Evolutionary conservation across 2,329 filamentous ascomycete genomes (phyloP), one percentile per base, ranked within the genome.

Genomic region (Intubia oerlemansii): DNA sequence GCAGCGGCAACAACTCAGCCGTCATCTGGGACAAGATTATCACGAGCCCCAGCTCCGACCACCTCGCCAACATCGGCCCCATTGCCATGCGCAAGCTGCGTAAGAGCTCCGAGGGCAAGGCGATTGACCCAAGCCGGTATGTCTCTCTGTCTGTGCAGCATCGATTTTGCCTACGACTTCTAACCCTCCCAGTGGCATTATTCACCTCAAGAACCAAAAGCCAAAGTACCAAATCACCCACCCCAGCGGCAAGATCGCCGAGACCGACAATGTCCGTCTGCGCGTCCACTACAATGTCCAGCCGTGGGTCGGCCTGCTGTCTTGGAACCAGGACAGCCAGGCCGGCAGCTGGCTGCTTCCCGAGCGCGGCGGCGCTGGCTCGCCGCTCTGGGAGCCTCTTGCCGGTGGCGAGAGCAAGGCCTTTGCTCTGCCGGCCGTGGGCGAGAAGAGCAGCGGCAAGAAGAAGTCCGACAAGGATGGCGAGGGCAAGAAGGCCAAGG

Each of bases 141-240:
- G n/a, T n/a, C n/a, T n/a, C n/a, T 6, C 9, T 7, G 5, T 17
- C 22, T 14, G 13, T 7, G 8, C 17, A 13, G 18, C 21, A 6
- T 26, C 5, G 12, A 4, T 2, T 5, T 5, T 7, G 5, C 10
- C 26, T 19, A 12, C 27, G 21, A 22, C 33, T n/a, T n/a, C n/a
- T n/a, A n/a, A n/a, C n/a, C n/a, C n/a, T n/a, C n/a, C n/a, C n/a
- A 71, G 73, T 5, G 85, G 84, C 17, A 63, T 77, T 30, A 53
- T 95, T 22, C 63, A 67, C 32, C 62, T 95, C 39, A 69, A 71
- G 45, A 84, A 84, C 50, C 80, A 92, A 49, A 76, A 74, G 45
- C 78, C 84, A 3, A 98, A 98, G 53, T 98, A 98, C 59, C 82
- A 92, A 47, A 88, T 98, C 52, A 91, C 84, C 5, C 82, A 93